Evolutionary conservation across 352 stramenopile genomes (phyloP), one percentile per base, ranked within the genome.

Genomic region (Pythium sp.): DNA sequence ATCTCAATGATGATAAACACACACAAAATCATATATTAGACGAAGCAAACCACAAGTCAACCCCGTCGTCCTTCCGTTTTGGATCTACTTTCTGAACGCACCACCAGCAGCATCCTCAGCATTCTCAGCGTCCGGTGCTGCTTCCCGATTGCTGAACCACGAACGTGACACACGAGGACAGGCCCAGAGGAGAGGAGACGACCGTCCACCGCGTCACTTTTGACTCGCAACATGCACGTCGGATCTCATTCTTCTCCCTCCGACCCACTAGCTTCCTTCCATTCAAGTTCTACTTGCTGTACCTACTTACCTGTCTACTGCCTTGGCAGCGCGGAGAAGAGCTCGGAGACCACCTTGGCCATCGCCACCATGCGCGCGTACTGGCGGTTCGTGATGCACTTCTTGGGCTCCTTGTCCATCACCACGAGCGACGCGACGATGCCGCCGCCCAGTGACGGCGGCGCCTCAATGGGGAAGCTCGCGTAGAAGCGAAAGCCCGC

Each of bases 361-460:
- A 81, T 64, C 32, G 69, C 60, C 22, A 62, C 24, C 74, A 81
- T 78, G 24, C 72, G 69, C 20, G 75, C 56, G 53, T 78, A 81
- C 59, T 81, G 72, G 38, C 61, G 66, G 47, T 73, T 75, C 32
- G 75, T 73, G 49, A 81, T 59, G 41, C 65, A 65, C 41, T 66
- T 67, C 49, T 77, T 75, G 18, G 75, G 64, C 36, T 79, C 72
- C 24, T 72, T 68, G 56, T 81, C 75, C 62, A 72, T 69, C 32
- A 77, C 72, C 28, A 79, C 72, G 15, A 81, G 71, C 28, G 65
- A 47, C n/a, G 72, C 75, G 46, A 81, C 70, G 60, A 75, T 75
- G 22, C 67, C 72, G 11, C 70, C 72, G 11, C 69, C 74, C 9
- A 77, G 65, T 6, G 59, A n/a, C 14, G 56, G 56, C n/a, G 72